Conservation (phyloP, 805 yeast species). For the Nakazawaea molendinolei region DNA sequence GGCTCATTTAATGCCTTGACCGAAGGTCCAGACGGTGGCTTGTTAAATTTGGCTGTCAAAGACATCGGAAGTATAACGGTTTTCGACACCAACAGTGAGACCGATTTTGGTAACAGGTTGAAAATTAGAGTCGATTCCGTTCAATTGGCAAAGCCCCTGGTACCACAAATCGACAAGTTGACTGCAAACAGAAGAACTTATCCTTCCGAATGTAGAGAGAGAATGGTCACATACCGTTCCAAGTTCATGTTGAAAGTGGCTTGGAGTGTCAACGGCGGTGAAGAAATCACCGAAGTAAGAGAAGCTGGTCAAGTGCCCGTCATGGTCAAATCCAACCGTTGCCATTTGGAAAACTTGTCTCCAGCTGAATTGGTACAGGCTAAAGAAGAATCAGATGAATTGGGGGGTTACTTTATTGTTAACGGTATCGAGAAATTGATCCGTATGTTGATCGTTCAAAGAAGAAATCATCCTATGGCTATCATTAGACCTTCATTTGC, state of each 20-base stretch:
- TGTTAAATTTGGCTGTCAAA: conserved; percentile 75
- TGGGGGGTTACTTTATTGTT: conserved; percentile 93
- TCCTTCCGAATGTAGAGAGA: conserved; percentile 88
- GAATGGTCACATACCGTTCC: conserved; percentile 77
- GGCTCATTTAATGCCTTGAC: conserved; percentile 95
- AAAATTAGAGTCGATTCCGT: conserved; percentile 83
- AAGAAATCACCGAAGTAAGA: conserved; percentile 71
- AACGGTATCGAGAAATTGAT: conserved; percentile 95
- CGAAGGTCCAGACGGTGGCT: conserved; percentile 80
- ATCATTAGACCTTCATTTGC: conserved; percentile 90
- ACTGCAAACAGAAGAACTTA: conserved; percentile 71
- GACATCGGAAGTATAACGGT: conserved; percentile 85
- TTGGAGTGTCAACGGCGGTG: conserved; percentile 87
- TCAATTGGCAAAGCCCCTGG: conserved; percentile 78
- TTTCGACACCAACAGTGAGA: conserved; percentile 70
- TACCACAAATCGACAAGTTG: conserved; percentile 61
- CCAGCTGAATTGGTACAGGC: conserved; percentile 73
- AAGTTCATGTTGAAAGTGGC: conserved; percentile 70
- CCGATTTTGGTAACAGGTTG: conserved; percentile 78
- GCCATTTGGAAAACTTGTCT: conserved; percentile 79
- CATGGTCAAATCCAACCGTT: conserved; percentile 86
- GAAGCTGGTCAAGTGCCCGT: conserved; percentile 90
- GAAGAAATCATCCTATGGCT: conserved; percentile 98
- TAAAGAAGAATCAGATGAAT: conserved; percentile 90
- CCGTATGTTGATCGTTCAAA: conserved; percentile 96